Evolutionary conservation across 2,329 filamentous ascomycete genomes (phyloP).

Genomic region (Colletotrichum caudatum): DNA sequence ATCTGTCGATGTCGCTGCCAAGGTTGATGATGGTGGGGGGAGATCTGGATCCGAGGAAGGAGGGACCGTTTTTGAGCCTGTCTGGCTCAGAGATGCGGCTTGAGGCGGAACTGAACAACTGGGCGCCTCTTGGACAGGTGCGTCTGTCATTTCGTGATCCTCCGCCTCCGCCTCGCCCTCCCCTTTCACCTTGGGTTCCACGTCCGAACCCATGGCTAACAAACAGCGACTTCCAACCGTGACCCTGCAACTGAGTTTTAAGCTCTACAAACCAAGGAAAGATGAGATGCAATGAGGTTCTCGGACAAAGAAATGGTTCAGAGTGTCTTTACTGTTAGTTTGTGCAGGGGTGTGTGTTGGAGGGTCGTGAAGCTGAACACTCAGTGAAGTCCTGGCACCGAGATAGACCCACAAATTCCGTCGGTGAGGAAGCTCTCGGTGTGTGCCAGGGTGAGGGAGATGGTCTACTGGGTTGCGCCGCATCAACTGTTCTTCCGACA

Average conservation of each 20-base stretch:
- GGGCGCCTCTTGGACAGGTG: conserved; percentile 15
- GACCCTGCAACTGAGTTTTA: background rate
- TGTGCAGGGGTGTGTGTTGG: conserved; percentile 1
- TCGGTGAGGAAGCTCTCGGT: conserved; percentile 23
- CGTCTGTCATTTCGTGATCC: conserved; percentile 37
- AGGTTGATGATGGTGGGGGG: conserved; percentile 44
- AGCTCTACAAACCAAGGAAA: background rate
- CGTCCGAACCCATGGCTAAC: conserved; percentile 28
- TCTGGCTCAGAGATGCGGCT: background rate
- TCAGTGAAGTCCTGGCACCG: conserved; percentile 15
- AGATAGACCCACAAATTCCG: conserved; percentile 10
- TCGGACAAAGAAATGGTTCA: background rate
- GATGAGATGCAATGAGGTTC: background rate
- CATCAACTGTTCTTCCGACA: conserved; percentile 36
- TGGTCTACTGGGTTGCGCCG: background rate
- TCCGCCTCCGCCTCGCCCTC: conserved; percentile 33
- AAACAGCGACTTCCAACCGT: background rate
- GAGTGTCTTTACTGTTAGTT: background rate
- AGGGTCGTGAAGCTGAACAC: conserved; percentile 9
- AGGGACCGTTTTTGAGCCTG: background rate
- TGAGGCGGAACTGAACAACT: conserved; percentile 4
- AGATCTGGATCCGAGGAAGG: conserved; percentile 37
- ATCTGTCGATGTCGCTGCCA: conserved; percentile 50
- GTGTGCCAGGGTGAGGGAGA: conserved; percentile 11
- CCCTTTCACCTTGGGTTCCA: conserved; percentile 28